These are phyloP conservation scores for Yamadazyma jaroonii DNA, from an alignment of 1,139 yeast species.

Conservation along the genomic window DNA sequence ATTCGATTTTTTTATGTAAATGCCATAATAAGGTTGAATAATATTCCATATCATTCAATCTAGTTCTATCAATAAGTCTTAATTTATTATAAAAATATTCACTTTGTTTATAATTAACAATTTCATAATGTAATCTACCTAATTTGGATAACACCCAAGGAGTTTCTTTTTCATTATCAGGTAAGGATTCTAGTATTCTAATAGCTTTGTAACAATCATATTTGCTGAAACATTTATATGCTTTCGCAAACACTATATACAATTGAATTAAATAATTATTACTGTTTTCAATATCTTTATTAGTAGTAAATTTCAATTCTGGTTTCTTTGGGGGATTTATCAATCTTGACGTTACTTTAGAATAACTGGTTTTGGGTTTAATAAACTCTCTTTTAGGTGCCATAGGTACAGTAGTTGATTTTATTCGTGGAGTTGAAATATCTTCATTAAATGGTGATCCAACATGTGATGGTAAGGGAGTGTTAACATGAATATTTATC, in stretches of 20 bases:
- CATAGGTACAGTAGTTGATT: slow-evolving; percentile 42
- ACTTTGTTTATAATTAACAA: slow-evolving; percentile 80
- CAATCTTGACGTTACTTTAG: slow-evolving; percentile 53
- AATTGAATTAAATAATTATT: slow-evolving; percentile 48
- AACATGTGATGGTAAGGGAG: not conserved
- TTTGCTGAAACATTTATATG: slow-evolving; percentile 58
- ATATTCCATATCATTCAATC: slow-evolving; percentile 86
- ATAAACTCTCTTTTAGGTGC: slow-evolving; percentile 45
- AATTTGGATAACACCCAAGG: slow-evolving; percentile 85
- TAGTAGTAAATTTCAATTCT: slow-evolving; percentile 10
- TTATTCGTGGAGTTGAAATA: slow-evolving; percentile 46
- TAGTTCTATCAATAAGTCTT: slow-evolving; percentile 70
- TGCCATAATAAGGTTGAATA: slow-evolving; percentile 94
- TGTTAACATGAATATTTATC: not conserved
- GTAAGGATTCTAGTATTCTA: slow-evolving; percentile 59
- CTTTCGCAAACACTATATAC: slow-evolving; percentile 63
- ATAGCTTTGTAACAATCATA: slow-evolving; percentile 84
- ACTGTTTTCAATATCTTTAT: slow-evolving; percentile 37
- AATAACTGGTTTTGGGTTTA: slow-evolving; percentile 26
- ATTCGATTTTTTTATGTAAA: slow-evolving; percentile 74
- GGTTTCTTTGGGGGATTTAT: slow-evolving; percentile 32
- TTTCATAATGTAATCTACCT: slow-evolving; percentile 83
- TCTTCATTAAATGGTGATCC: slow-evolving; percentile 7
- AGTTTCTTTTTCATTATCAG: slow-evolving; percentile 63
- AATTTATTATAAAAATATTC: slow-evolving; percentile 61